Evolutionary conservation across 2,329 filamentous ascomycete genomes (phyloP), one percentile per base, ranked within the genome.

Genomic region (Arachnopeziza araneosa): DNA sequence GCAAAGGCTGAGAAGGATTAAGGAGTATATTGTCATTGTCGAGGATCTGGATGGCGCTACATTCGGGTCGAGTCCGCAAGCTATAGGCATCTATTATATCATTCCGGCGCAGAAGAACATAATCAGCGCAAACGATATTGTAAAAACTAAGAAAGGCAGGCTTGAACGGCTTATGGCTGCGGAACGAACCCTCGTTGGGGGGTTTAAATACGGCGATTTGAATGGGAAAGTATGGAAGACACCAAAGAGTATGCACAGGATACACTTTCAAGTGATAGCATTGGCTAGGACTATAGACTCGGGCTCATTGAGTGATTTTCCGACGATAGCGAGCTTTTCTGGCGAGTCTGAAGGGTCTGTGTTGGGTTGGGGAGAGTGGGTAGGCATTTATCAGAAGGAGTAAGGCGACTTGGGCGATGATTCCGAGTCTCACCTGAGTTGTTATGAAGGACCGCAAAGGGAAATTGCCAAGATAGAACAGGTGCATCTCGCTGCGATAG

Each of bases 201-300:
- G 54, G 22, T 55, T 55, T 23, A 55, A 55, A 23, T 55, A 55
- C 30, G 54, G 30, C 21, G 54, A 55, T 55, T 22, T 55, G 32
- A 23, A 55, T 55, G 54, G 54, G 54, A 55, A 55, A 23, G 26
- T 55, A 14, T 55, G 54, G 54, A 55, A 17, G 26, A 14, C 32
- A 24, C 54, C 54, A 55, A 55, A 55, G 54, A 55, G 54, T 23
- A 55, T 55, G 54, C 54, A 55, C 54, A 55, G 54, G 54, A 55
- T 55, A 55, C 54, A 55, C 54, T 55, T 55, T 32, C 54, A 55
- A 48, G 54, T 55, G 54, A 55, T 55, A 55, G 54, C 54, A 24
- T 48, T 55, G 23, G 26, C 54, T 36, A 55, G 54, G 32, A 55
- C 30, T 55, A 32, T 55, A 21, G 54, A 55, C 32, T 48, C 54